These are phyloP conservation scores for Yamadazyma philogaea DNA, from an alignment of 805 yeast genomes.

Conservation along the genomic window DNA sequence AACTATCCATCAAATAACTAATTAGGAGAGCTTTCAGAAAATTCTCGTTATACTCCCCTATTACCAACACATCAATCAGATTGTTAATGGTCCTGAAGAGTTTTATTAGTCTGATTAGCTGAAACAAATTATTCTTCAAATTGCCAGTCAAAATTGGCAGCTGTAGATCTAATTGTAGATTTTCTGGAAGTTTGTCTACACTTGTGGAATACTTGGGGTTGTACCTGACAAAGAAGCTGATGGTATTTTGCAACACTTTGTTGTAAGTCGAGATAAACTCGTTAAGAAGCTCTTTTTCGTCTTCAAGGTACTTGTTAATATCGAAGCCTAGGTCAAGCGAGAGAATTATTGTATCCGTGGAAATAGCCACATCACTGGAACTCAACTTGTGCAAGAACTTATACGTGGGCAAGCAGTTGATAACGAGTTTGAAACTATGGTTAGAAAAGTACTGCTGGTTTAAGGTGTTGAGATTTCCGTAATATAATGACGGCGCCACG, in stretches of 20 bases:
- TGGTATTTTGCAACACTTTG: slow-evolving; percentile 35
- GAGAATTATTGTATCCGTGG: slow-evolving; percentile 37
- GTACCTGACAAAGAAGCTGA: slow-evolving; percentile 32
- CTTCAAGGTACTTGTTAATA: slow-evolving; percentile 15
- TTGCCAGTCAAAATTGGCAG: slow-evolving; percentile 39
- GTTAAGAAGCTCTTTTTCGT: slow-evolving; percentile 19
- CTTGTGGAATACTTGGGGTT: slow-evolving; percentile 28
- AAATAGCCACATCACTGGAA: slow-evolving; percentile 17
- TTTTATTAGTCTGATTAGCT: slow-evolving; percentile 32
- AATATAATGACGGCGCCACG: slow-evolving; percentile 25
- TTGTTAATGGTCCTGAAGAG: slow-evolving; percentile 32
- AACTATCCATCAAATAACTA: slow-evolving; percentile 40
- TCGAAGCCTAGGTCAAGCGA: slow-evolving; percentile 36
- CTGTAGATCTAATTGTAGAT: slow-evolving; percentile 20
- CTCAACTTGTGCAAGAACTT: slow-evolving; percentile 28
- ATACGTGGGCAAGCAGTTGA: slow-evolving; percentile 36
- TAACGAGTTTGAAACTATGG: slow-evolving; percentile 33
- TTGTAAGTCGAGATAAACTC: slow-evolving; percentile 30
- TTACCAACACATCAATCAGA: slow-evolving; percentile 28
- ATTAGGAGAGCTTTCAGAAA: slow-evolving; percentile 32
- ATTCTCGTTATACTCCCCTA: slow-evolving; percentile 25
- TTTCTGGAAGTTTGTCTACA: slow-evolving; percentile 30
- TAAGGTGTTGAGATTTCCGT: slow-evolving; percentile 10
- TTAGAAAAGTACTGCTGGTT: slow-evolving; percentile 17
- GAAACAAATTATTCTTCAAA: slow-evolving; percentile 35